These are phyloP conservation scores for Malania oleifera DNA, from an alignment of 164 flowering plant species.

Conservation along the genomic window DNA sequence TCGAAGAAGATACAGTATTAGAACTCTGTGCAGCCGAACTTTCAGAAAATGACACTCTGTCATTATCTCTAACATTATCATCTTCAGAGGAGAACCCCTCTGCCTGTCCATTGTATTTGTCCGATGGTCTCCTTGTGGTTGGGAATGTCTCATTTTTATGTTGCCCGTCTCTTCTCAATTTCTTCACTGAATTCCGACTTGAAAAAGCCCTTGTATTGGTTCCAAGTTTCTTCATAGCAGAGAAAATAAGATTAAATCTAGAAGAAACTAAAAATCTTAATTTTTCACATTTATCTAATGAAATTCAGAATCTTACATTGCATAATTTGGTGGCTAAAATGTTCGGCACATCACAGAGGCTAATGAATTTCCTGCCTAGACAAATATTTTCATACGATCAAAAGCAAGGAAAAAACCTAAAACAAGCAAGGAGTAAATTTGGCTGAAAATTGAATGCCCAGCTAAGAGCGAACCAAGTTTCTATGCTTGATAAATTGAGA, in stretches of 20 bases:
- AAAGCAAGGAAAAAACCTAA: not conserved
- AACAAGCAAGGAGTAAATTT: not conserved
- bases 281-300: not conserved
- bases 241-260: conserved; percentile 1
- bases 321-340: conserved; percentile 11
- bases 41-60: conserved; percentile 13
- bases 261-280: not conserved
- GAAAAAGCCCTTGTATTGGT: conserved; percentile 33
- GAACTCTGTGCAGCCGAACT: conserved; percentile 17
- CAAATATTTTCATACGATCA: conserved; percentile 5
- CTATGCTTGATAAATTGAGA: not conserved
- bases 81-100: conserved; percentile 13
- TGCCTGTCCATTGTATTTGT: conserved; percentile 14
- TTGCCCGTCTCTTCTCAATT: conserved; percentile 23
- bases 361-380: conserved; percentile 25
- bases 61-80: conserved; percentile 16
- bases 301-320: conserved; percentile 24
- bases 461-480: not conserved
- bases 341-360: conserved; percentile 10
- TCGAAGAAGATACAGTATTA: conserved; percentile 27
- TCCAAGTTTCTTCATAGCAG: conserved; percentile 25
- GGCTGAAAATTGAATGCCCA: not conserved
- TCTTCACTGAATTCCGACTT: conserved; percentile 35
- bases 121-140: conserved; percentile 9
- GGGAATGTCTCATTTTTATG: conserved; percentile 14